Base-by-base conservation (phyloP, 306 rosid species). In the Mucuna pruriens region DNA sequence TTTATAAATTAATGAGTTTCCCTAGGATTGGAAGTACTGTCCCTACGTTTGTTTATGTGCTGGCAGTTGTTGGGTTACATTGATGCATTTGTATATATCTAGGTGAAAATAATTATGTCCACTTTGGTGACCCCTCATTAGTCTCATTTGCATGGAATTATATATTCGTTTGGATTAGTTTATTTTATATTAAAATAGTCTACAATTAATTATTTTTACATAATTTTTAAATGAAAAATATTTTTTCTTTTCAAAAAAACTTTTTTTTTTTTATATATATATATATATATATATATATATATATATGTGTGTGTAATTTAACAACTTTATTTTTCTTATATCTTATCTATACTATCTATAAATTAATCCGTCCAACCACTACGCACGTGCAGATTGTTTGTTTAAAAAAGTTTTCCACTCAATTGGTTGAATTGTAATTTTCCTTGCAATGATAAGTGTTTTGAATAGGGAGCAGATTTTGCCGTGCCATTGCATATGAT, bases 11-110 rank as follows among this genome's bases (percentile, higher is more conserved):
- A 11, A 63, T 26, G 26, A 63, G 49, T 71, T 83, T 83, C 31
- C 36, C 77, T 55, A 45, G 38, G 46, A 45, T 63, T 71, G 65
- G 60, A 83, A 80, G 87, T 25, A 76, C 42, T 20, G 81, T 71
- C 83, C 87, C 87, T 57, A 76, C 84, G 19, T 45, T 79, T 57
- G 62, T 52, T 58, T 80, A 22, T 71, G 33, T 66, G 77, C 20
- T 63, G 55, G 66, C 25, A 20, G 68, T 34, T 77, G 62, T 38
- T 65, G 74, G 26, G 63, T 69, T 75, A 23, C 44, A 61, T 51
- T 62, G 64, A 33, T 76, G 57, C 34, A 38, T 48, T 22, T 36
- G 16, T 25, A 26, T 39, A 39, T 22, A 68, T 20, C 23, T 57
- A 23, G 63, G 68, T 48, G 66, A 64, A 64, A 65, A 65, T 16